phyloP scores from a whole-genome alignment of 139 green algal genomes.

The Chlorella sp. region DNA sequence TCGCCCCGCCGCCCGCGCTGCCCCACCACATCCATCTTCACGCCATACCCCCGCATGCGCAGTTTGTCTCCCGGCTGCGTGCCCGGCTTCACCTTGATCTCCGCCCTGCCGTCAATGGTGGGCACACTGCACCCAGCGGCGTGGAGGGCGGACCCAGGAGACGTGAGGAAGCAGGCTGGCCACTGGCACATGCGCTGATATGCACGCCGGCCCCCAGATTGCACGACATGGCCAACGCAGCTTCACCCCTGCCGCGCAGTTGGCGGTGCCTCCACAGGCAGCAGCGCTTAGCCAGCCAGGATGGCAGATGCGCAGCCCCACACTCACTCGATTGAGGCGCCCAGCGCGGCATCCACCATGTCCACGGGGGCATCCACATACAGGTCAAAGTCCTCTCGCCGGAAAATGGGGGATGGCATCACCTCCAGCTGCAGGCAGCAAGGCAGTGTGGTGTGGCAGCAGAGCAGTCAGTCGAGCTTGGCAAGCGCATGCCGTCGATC shows the following conservation, averaged over 20 bases:
- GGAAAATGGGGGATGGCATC: conserved; percentile 54
- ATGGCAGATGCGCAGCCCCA: not conserved
- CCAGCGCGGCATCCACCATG: conserved; percentile 66
- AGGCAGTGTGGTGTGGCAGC: too few species aligned
- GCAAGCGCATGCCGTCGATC: too few species aligned
- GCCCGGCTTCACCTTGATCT: conserved; percentile 57
- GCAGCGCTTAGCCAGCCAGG: not conserved
- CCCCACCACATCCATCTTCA: conserved; percentile 48
- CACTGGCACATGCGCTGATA: too few species aligned
- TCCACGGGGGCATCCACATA: conserved; percentile 42
- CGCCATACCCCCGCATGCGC: conserved; percentile 69
- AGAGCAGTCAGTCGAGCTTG: too few species aligned
- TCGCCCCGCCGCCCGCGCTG: conserved; percentile 53
- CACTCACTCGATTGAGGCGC: conserved; percentile 50
- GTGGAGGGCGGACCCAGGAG: not conserved
- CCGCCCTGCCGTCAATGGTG: conserved; percentile 61
- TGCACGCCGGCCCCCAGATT: too few species aligned
- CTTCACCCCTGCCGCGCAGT: not conserved
- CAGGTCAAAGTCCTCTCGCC: conserved; percentile 58
- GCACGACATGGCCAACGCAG: too few species aligned
- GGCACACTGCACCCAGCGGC: conserved; percentile 46
- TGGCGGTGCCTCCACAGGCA: not conserved
- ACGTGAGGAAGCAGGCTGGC: not conserved
- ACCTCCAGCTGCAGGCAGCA: conserved; percentile 49
- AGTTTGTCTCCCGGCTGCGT: conserved; percentile 74